Base-by-base conservation (phyloP, 768 basidiomycete genomes). In the Fomitopsis serialis region DNA sequence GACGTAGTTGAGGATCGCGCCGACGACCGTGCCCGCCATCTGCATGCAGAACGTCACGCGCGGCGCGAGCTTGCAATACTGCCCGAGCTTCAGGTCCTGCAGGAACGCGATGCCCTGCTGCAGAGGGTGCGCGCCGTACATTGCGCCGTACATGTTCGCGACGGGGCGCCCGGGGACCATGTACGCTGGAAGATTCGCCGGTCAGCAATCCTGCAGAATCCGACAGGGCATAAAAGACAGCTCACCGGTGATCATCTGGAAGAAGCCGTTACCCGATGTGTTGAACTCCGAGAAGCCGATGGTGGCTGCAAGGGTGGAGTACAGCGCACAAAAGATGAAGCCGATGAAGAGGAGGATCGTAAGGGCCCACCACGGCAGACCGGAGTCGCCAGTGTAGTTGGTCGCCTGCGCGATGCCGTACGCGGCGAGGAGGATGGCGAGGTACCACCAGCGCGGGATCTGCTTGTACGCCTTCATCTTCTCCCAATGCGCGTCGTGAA, bases 1-100 rank as follows among this genome's bases (percentile, higher is more conserved):
- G 46, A 66, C 42, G 55, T 64, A 76, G 61, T 77, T 76, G 29
- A 78, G 64, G 48, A 79, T 66, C 60, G 73, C 55, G 50, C 79
- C 83, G 35, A 85, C 67, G 42, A 86, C 65, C 8, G 81, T 78
- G 1, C 85, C 82, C 12, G 43, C 22, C 54, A 66, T 60, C 53
- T 66, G 65, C 63, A 66, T 64, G 36, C 58, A 47, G 65, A 87
- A 85, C 2, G 84, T 79, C 27, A 77, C 58, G 29, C 82, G 79
- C 43, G 84, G 84, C 37, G 84, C 81, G 42, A 86, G 74, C 68
- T 85, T 85, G 22, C 76, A 74, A 59, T 76, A 71, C 62, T 75
- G 74, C 29, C 70, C 72, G 69, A 80, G 76, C 68, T 85, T 85
- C 15, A 85, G 70, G 61, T 85, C 84, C 22, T 80, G 74, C 45